Evolutionary conservation across 257 asterid genomes (phyloP).

Genomic region (Echites panduratus): DNA sequence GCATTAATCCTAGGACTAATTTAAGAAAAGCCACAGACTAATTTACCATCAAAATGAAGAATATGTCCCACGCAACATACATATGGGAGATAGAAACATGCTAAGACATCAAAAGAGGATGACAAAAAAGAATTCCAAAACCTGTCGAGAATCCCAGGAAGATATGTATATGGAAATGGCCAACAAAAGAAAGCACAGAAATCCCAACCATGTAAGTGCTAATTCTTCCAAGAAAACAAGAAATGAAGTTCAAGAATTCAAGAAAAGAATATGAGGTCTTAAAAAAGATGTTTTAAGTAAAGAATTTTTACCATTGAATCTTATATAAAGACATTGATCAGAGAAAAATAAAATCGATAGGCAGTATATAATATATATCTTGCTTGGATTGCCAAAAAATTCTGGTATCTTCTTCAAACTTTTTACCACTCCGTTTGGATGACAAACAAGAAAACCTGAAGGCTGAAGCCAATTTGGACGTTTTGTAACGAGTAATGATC

Average conservation of each 20-base stretch:
- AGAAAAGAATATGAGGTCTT: conserved; percentile 29
- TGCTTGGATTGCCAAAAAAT: conserved; percentile 4
- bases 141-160: neutral
- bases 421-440: too few relatives aligned
- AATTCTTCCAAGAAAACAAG: conserved; percentile 1
- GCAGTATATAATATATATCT: neutral
- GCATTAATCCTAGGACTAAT: neutral
- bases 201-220: neutral
- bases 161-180: neutral
- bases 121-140: neutral
- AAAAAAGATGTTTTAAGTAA: conserved; percentile 23
- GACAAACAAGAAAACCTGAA: too few relatives aligned
- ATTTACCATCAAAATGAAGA: neutral
- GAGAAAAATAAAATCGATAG: conserved; percentile 11
- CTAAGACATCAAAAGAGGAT: neutral
- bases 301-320: conserved; percentile 30
- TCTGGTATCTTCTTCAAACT: conserved; percentile 7
- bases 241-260: conserved; percentile 16
- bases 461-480: too few relatives aligned
- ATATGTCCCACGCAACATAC: neutral
- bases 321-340: neutral
- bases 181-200: neutral
- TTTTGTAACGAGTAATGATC: neutral
- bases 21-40: neutral
- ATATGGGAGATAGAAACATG: neutral